Base-by-base conservation (phyloP, 1,139 yeast species). In the Pichia sp. region DNA sequence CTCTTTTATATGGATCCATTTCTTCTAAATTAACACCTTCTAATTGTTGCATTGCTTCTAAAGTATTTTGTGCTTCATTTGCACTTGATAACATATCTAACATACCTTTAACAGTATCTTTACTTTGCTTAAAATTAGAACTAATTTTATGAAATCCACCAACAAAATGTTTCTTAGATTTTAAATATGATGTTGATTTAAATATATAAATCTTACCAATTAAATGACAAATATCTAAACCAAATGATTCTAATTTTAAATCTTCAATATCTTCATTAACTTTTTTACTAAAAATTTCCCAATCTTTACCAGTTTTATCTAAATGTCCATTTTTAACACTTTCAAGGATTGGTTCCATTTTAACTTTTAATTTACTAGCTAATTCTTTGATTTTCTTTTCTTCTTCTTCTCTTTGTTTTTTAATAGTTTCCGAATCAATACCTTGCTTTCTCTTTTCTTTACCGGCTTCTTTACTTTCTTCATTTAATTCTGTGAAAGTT, bases 241-340 rank as follows among this genome's bases (percentile, higher is more conserved):
- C 97, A 69, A 90, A 92, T 46, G 96, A 86, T 67, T 90, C 97
- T 86, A 88, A 82, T 63, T 90, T 90, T 54, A 92, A 75, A 43
- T 85, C 76, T 61, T 89, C 95, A 53, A 84, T 76, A 59, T 85
- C 92, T 48, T 69, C 69, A 25, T 67, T 63, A 29, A 84, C 47
- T 51, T 75, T 74, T 5, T 56, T 50, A 39, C 53, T 65, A 59
- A 69, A 81, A 57, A 56, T 66, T 53, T 53, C 65, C 63, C 69
- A 69, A 37, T 48, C 65, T 28, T 49, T 49, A 29, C 48, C 46
- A 61, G 38, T 63, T 56, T 44, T 56, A 42, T 59, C 52, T 6
- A 64, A 46, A 25, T 49, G 52, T 30, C 68, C 67, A 35, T 63
- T 60, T 7, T 64, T 51, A 26, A 70, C 64, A 8, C 66, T 58